Evolutionary conservation across 495 filamentous ascomycete species (phyloP), one percentile per base, ranked within the genome.

Genomic region (Penicillium cosmopolitanum): DNA sequence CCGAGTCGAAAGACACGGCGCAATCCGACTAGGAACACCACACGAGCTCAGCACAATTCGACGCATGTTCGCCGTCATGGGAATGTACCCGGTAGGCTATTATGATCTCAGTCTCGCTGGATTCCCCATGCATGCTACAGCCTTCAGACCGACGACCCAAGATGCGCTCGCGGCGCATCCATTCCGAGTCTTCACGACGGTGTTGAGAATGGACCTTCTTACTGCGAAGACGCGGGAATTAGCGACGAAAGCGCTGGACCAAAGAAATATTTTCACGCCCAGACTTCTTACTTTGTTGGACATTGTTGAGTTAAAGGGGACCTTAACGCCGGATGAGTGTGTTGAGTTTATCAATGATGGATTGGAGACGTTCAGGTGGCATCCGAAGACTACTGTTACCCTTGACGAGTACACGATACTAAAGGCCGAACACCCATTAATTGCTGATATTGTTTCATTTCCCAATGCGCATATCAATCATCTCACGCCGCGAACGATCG

Each of bases 11-110:
- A 58, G 77, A 53, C 77, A 80, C 31, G 77, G 77, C 9, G 77
- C 77, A 23, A 79, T 80, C 33, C 69, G 77, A 4, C 62, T 80
- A 1, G 77, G 77, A 2, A 80, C 69, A 1, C 44, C 68, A 4
- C 43, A 74, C 35, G 77, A 80, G 52, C 65, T 80, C 4, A 58
- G 57, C 38, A 75, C 67, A 1, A 71, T 79, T 35, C 54, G 69
- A 25, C 75, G 75, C 33, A 68, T 80, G 56, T 79, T 80, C 51
- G 60, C 65, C 28, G 53, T 79, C 35, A 65, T 80, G 62, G 74
- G 73, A 16, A 78, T 80, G 77, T 56, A 69, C 34, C 73, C 77
- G 0, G 75, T 77, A 5, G 77, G 76, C 19, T 80, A 80, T 61
- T 80, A 80, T 52, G 75, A 80, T 50, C 65, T 80, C 2, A 65